A percentile compares a stretch with the other conserved stretches of the same genome.
Evolutionary conservation across 768 basidiomycete genomes (phyloP).

Genomic region (Boletus subcaerulescens): DNA sequence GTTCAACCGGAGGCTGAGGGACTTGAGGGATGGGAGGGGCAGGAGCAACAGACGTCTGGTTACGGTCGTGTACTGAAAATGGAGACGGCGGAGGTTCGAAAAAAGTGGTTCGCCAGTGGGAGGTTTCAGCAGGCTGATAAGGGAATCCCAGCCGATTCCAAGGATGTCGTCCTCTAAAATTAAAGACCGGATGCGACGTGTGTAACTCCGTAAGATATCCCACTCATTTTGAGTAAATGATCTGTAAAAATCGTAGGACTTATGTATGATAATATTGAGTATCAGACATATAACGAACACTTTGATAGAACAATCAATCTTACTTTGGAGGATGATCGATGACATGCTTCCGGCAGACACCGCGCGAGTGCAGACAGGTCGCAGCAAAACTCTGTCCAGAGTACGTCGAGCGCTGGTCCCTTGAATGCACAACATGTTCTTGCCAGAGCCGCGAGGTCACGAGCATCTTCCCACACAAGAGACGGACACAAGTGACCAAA

Average conservation of each 20-base stretch:
- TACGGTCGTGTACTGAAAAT: not conserved
- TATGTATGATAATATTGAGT: not conserved
- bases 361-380: not conserved
- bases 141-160: not conserved
- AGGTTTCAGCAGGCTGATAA: not conserved
- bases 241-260: not conserved
- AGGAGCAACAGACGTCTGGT: not conserved
- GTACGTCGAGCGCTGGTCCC: slow-evolving; percentile 16
- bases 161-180: not conserved
- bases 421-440: slow-evolving; percentile 16
- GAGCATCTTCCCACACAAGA: not conserved
- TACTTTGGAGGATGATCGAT: not conserved
- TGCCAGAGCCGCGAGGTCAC: slow-evolving; percentile 13
- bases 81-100: not conserved
- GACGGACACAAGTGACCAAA: slow-evolving; percentile 4
- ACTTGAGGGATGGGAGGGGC: not conserved
- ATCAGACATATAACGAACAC: not conserved
- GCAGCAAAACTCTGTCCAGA: not conserved
- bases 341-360: not conserved
- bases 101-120: not conserved
- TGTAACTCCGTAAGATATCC: not conserved
- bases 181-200: not conserved
- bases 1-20: not conserved
- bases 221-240: not conserved
- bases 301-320: not conserved